Percentiles rank a stretch among this genome's conserved stretches.
phyloP scores from a whole-genome alignment of 805 yeast genomes.

The Ascoidea rubescens region DNA sequence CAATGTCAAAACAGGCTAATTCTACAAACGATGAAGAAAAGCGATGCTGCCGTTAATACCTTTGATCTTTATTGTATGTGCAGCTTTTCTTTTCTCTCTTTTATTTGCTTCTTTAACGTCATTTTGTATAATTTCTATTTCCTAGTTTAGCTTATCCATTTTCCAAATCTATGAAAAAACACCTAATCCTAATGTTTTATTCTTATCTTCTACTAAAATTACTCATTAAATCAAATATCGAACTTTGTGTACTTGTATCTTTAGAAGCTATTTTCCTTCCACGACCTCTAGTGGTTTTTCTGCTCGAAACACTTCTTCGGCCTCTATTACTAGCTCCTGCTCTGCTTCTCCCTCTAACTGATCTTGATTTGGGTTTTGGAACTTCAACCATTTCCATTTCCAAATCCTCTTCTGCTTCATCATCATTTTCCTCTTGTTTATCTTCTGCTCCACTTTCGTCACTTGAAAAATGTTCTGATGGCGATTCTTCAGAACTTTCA shows the following conservation, averaged over 20 bases:
- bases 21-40: background rate
- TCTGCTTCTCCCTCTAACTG: background rate
- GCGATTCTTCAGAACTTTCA: no score
- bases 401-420: background rate
- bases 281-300: background rate
- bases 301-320: background rate
- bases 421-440: background rate
- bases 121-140: no score
- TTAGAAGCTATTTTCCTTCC: background rate
- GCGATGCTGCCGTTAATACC: constrained; percentile 1
- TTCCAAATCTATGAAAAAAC: no score
- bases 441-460: no score
- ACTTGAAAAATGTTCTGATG: no score
- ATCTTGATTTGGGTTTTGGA: background rate
- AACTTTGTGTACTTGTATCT: background rate
- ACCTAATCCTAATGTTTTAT: no score
- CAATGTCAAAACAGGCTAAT: constrained; percentile 12
- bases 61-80: background rate
- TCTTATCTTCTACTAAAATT: background rate
- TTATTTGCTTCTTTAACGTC: background rate
- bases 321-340: background rate
- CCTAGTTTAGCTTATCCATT: no score
- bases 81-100: background rate
- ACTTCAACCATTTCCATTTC: background rate
- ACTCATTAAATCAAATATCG: background rate